Conservation (phyloP, 2,329 filamentous ascomycete genomes). For the Aspergillus caelatus region DNA sequence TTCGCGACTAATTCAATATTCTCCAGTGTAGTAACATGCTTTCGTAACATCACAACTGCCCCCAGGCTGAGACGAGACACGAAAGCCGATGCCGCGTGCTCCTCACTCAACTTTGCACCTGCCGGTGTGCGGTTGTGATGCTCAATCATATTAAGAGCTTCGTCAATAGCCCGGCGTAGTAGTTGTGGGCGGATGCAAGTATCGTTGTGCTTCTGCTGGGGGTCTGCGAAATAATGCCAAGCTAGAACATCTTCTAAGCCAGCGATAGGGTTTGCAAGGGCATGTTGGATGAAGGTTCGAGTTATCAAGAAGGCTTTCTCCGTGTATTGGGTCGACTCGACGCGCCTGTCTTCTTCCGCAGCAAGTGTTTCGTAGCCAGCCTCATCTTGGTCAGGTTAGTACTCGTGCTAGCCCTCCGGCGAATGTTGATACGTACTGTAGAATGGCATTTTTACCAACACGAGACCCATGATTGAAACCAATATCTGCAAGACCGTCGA, state of each 20-base stretch:
- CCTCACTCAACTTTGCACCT: conserved; percentile 17
- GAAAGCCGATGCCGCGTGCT: conserved; percentile 28
- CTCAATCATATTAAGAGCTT: conserved; percentile 30
- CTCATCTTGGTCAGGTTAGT: conserved; percentile 49
- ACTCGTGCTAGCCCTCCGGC: neutral
- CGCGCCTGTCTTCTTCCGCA: conserved; percentile 47
- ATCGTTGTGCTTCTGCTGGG: neutral
- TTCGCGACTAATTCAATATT: conserved; percentile 18
- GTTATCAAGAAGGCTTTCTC: conserved; percentile 59
- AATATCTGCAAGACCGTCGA: conserved; percentile 61
- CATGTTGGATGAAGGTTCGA: conserved; percentile 54
- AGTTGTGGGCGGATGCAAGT: conserved; percentile 21
- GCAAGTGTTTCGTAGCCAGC: conserved; percentile 61
- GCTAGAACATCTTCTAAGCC: conserved; percentile 56
- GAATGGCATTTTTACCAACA: conserved; percentile 62
- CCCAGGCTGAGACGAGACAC: conserved; percentile 36
- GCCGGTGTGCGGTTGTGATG: conserved; percentile 27
- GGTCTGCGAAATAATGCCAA: conserved; percentile 52
- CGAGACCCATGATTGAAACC: conserved; percentile 60
- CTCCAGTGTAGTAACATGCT: conserved; percentile 31
- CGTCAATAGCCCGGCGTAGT: conserved; percentile 28
- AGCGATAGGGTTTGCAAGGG: conserved; percentile 43
- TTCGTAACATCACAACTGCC: conserved; percentile 36
- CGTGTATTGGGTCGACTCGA: conserved; percentile 54
- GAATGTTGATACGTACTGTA: conserved; percentile 52